phyloP scores from a whole-genome alignment of 495 filamentous ascomycete species.

The Hyaloscypha variabilis region DNA sequence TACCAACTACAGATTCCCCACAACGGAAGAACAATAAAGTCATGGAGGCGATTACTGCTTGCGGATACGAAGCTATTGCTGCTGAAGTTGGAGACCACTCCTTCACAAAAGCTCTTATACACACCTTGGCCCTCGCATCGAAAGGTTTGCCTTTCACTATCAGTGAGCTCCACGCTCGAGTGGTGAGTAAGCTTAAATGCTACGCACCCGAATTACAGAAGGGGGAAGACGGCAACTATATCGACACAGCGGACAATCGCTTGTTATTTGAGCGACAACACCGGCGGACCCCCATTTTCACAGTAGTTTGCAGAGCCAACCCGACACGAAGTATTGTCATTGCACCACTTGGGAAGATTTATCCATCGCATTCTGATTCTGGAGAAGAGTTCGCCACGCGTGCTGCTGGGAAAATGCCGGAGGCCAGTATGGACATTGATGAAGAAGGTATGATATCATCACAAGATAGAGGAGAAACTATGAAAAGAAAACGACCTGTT shows the following conservation, averaged over 20 bases:
- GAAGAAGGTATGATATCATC: too few relatives aligned
- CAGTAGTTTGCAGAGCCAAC: slow-evolving; percentile 10
- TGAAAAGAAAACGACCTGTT: too few relatives aligned
- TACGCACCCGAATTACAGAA: not conserved
- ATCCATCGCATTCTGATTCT: too few relatives aligned
- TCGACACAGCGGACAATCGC: not conserved
- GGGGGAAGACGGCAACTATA: not conserved
- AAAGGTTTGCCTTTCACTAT: slow-evolving; percentile 27
- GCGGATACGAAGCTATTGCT: slow-evolving; percentile 30
- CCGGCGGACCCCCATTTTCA: slow-evolving; percentile 10
- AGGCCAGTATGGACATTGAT: too few relatives aligned
- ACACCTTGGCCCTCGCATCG: slow-evolving; percentile 30
- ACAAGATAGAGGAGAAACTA: too few relatives aligned
- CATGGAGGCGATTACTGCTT: slow-evolving; percentile 36
- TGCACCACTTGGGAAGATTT: not conserved
- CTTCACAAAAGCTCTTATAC: slow-evolving; percentile 34
- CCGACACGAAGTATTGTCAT: slow-evolving; percentile 16
- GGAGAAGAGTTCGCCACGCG: too few relatives aligned
- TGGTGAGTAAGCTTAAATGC: slow-evolving; percentile 31
- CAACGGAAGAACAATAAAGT: slow-evolving; percentile 6
- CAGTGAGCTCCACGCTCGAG: slow-evolving; percentile 29
- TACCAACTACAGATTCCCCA: not conserved
- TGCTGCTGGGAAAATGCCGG: too few relatives aligned
- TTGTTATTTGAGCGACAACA: slow-evolving; percentile 8
- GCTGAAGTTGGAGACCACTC: slow-evolving; percentile 28